Percentiles rank a stretch among this genome's conserved stretches.
Conservation (phyloP, 371 early-diverging fungal genomes). For the Saksenaea oblongispora region DNA sequence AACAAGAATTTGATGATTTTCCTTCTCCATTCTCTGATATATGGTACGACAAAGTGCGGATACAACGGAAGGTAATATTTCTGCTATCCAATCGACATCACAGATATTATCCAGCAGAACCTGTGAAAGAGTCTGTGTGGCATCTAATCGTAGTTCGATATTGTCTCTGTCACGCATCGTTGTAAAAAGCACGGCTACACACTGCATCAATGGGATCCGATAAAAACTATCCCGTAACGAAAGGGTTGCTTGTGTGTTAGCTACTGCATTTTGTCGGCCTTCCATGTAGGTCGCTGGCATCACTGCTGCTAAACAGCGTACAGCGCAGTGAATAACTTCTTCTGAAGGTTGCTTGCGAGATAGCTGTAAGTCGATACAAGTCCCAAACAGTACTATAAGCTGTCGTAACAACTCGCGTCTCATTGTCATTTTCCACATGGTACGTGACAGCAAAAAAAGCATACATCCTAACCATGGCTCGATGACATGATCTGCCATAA, state of each 20-base stretch:
- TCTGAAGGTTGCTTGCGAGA: slow-evolving; percentile 22
- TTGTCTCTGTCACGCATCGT: slow-evolving; percentile 18
- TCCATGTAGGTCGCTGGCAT: slow-evolving; percentile 26
- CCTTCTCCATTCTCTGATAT: slow-evolving; percentile 44
- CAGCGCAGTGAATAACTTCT: slow-evolving; percentile 35
- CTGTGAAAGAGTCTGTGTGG: slow-evolving; percentile 32
- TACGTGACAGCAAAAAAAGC: slow-evolving; percentile 18
- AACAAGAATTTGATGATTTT: slow-evolving; percentile 48
- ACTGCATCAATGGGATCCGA: not conserved
- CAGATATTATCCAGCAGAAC: slow-evolving; percentile 33
- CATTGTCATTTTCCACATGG: slow-evolving; percentile 19
- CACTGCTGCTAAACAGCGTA: slow-evolving; percentile 36
- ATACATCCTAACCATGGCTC: slow-evolving; percentile 31
- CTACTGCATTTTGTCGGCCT: not conserved
- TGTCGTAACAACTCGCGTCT: slow-evolving; percentile 22
- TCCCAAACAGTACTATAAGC: slow-evolving; percentile 27
- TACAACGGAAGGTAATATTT: slow-evolving; percentile 44
- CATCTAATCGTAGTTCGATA: slow-evolving; percentile 38
- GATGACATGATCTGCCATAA: slow-evolving; percentile 13
- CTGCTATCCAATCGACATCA: slow-evolving; percentile 34
- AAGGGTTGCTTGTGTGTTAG: not conserved
- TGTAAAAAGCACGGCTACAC: slow-evolving; percentile 6
- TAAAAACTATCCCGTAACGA: not conserved
- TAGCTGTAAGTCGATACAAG: slow-evolving; percentile 15
- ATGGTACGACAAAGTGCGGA: slow-evolving; percentile 44